Conservation (phyloP, 139 green algal genomes). For the Auxenochlorella pyrenoidosa region DNA sequence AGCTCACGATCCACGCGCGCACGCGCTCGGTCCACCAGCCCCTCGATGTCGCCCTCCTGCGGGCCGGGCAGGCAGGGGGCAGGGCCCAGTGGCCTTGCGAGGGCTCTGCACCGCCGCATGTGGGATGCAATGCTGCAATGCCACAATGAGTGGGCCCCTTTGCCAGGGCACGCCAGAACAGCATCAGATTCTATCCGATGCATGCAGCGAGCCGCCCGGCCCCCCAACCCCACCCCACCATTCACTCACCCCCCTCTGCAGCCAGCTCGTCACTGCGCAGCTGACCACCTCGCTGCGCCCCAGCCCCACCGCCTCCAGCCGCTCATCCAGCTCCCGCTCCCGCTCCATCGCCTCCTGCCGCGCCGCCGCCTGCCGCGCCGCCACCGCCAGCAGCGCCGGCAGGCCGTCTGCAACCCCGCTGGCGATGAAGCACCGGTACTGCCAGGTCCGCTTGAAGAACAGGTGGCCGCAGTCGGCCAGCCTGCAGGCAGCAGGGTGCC, state of each 20-base stretch:
- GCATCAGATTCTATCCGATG: too few species aligned
- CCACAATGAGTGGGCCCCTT: too few species aligned
- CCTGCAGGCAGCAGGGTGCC: neutral
- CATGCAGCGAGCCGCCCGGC: too few species aligned
- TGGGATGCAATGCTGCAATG: too few species aligned
- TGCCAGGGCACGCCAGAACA: too few species aligned
- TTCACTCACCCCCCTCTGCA: neutral
- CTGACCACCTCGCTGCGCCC: neutral
- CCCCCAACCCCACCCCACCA: too few species aligned
- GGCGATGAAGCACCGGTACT: neutral
- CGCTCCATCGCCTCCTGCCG: neutral
- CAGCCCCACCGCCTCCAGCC: constrained; percentile 6
- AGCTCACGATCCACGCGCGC: neutral
- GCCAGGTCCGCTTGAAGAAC: constrained; percentile 6
- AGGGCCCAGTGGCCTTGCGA: too few species aligned
- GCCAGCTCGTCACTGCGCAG: neutral
- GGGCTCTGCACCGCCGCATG: too few species aligned
- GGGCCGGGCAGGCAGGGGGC: too few species aligned
- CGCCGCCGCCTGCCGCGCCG: neutral
- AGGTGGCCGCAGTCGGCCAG: neutral
- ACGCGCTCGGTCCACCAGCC: neutral
- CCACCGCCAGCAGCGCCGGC: neutral
- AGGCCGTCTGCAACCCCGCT: neutral
- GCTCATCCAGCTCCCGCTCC: constrained; percentile 13
- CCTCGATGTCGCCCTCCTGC: constrained; percentile 19